Evolutionary conservation across 1,284 basidiomycete species (phyloP), one percentile per base, ranked within the genome.

Genomic region (Schizopora paradoxa): DNA sequence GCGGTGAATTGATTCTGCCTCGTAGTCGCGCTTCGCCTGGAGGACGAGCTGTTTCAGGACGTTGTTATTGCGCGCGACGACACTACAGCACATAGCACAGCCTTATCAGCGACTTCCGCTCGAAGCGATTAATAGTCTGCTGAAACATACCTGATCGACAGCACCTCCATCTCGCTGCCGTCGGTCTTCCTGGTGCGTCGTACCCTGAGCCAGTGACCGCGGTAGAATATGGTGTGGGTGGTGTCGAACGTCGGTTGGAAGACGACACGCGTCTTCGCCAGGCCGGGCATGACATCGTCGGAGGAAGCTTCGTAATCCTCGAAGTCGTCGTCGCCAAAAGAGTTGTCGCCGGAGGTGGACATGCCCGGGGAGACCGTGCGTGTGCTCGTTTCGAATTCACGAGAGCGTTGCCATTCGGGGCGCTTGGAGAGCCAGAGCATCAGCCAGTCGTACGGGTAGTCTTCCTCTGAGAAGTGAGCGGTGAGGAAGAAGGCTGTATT

Each of bases 1-100:
- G 36, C 86, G 76, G 58, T 89, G 86, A 28, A 88, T 76, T 29
- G 84, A 79, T 58, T 88, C 85, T 0, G 84, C 84, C 63, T 89
- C 86, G 57, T 89, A 89, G 58, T 86, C 84, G 57, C 76, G 77
- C 69, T 89, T 89, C n/a, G 86, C 86, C 57, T 87, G 82, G n/a
- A 88, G 74, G 31, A 89, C 85, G 49, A 89, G 80, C 63, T 87
- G 83, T 65, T 89, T 89, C 56, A 89, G 74, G 56, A 89, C 82
- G 34, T 76, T 74, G 66, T 89, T 88, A 53, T 73, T 82, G 28
- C 86, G 76, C 6, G 86, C 86, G 31, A 89, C 82, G 51, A 89
- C 86, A 55, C 82, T 82, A 58, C 8, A 40, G 21, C 48, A 49
- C 51, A 48, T 48, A 21, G 25, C 45, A 48, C 19, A 39, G 19